Conservation (phyloP, 2,329 filamentous ascomycete genomes). For the Keithomyces neogunnii region DNA sequence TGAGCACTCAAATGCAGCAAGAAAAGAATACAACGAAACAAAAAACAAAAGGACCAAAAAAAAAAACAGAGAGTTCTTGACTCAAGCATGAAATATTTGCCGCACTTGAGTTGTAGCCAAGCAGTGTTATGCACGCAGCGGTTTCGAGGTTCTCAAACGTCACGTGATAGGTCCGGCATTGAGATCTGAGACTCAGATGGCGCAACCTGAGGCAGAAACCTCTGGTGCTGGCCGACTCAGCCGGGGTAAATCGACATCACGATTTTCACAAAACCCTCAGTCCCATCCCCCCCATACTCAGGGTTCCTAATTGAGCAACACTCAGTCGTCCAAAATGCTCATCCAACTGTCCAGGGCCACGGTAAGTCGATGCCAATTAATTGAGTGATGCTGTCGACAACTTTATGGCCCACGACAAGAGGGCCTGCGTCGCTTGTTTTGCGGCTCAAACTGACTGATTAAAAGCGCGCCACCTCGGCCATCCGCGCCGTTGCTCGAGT, state of each 20-base stretch:
- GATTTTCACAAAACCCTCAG: conserved; percentile 39
- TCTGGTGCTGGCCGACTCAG: conserved; percentile 12
- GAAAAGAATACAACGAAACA: no score
- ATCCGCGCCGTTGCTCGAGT: conserved; percentile 39
- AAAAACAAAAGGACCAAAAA: no score
- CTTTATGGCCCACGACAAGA: not conserved
- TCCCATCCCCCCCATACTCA: conserved; percentile 21
- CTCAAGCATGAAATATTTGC: no score
- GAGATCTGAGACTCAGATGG: not conserved
- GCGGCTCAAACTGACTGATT: conserved; percentile 6
- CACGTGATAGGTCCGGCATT: not conserved
- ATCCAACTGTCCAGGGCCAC: conserved; percentile 45
- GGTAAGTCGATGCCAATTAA: conserved; percentile 32
- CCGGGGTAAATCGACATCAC: conserved; percentile 26
- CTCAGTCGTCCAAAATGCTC: conserved; percentile 44
- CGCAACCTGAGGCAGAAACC: conserved; percentile 18
- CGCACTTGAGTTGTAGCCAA: no score
- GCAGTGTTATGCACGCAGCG: no score
- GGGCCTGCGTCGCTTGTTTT: not conserved
- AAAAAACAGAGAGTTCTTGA: no score
- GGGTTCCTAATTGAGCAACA: conserved; percentile 39
- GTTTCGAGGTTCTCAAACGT: not conserved
- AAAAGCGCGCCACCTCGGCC: conserved; percentile 42
- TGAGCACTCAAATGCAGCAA: no score
- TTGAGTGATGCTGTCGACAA: not conserved